These are phyloP conservation scores for Colletotrichum lentis DNA, from an alignment of 2,329 filamentous ascomycete species.

Conservation along the genomic window DNA sequence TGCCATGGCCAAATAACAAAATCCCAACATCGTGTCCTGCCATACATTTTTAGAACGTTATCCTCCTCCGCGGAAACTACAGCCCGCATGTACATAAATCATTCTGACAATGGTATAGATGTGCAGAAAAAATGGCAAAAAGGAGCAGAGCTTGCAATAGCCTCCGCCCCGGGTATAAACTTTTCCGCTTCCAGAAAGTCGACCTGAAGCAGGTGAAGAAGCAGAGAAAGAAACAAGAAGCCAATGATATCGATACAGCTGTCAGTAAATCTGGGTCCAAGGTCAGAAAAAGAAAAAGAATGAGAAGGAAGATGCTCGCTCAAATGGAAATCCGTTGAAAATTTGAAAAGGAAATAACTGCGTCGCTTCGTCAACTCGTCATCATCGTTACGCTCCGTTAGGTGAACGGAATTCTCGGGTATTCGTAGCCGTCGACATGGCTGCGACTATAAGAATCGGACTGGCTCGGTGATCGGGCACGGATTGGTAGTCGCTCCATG, in stretches of 20 bases:
- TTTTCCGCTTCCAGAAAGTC: conserved; percentile 44
- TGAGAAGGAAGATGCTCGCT: conserved; percentile 24
- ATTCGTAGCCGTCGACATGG: conserved; percentile 39
- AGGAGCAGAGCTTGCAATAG: conserved; percentile 8
- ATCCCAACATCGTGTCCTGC: conserved; percentile 25
- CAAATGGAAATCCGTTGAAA: conserved; percentile 33
- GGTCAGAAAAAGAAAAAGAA: conserved; percentile 40
- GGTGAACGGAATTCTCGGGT: conserved; percentile 35
- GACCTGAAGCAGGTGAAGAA: conserved; percentile 43
- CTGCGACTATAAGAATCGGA: conserved; percentile 55
- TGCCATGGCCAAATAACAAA: conserved; percentile 27
- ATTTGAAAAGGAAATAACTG: conserved; percentile 39
- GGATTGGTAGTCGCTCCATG: conserved; percentile 55
- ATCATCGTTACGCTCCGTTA: conserved; percentile 28
- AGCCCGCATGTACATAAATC: conserved; percentile 30
- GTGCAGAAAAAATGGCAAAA: conserved; percentile 24
- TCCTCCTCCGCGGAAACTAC: not conserved
- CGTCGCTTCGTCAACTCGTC: conserved; percentile 36
- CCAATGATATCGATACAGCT: conserved; percentile 34
- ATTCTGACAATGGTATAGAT: conserved; percentile 38
- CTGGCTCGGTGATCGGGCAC: conserved; percentile 59
- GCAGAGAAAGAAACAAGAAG: conserved; percentile 41
- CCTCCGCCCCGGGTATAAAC: conserved; percentile 50
- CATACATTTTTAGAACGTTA: conserved; percentile 14
- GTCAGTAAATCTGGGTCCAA: conserved; percentile 34